Evolutionary conservation across 2,329 filamentous ascomycete species (phyloP), one percentile per base, ranked within the genome.

Genomic region (Berkeleyomyces basicola): DNA sequence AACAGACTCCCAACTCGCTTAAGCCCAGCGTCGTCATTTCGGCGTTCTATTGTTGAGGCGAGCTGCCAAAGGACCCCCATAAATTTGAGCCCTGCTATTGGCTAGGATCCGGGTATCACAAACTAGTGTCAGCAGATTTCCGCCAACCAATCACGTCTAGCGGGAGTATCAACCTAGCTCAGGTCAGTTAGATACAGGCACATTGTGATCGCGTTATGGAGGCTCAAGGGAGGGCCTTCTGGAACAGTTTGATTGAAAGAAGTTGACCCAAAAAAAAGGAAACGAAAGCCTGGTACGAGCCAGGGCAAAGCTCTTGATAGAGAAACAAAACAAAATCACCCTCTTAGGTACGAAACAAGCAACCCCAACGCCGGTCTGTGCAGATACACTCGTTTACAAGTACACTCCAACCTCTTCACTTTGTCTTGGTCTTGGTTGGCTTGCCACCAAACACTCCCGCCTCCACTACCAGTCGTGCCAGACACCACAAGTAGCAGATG

Each of bases 401-500:
- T 36, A 39, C 9, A 36, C n/a, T 36, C 7, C 44, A 36, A 43
- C 61, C 46, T 33, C n/a, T 43, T 60, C 61, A 66, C 58, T 78
- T 78, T 61, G 69, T 71, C 64, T 78, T 78, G 10, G 68, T 47
- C 68, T 73, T 74, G 49, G 60, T 67, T 59, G 66, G 67, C 43
- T 69, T 72, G 4, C 65, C n/a, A 64, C 67, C 69, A 66, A 82
- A 64, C 51, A 82, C 68, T 51, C 81, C 80, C 69, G 84, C 86
- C 68, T 86, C 82, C 16, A 75, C 70, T 2, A 82, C 69, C 61
- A 88, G 71, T 62, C 82, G 86, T 80, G 83, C 86, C 66, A 93
- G 73, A 72, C 91, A 96, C 93, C 93, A 99, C 6, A 93, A 70
- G 72, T 96, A 97, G 72, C 90, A 95, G 42, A 95, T 74, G 0